These are phyloP conservation scores for Backusella mclennaniae DNA, from an alignment of 192 early-diverging fungal species.

Conservation along the genomic window DNA sequence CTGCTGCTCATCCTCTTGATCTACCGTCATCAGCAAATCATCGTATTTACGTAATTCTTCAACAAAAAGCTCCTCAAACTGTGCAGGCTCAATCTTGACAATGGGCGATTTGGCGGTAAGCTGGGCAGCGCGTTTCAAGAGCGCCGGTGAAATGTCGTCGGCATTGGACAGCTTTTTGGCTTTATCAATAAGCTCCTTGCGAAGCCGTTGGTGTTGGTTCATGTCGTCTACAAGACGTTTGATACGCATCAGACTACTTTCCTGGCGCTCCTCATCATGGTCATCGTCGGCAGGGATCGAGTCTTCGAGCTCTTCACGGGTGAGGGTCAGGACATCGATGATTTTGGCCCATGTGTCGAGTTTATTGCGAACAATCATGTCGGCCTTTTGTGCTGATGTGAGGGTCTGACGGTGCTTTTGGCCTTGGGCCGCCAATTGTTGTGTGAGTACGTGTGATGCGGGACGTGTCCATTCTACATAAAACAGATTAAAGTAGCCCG, in stretches of 20 bases:
- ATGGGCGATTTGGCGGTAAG: conserved; percentile 61
- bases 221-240: conserved; percentile 21
- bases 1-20: conserved; percentile 63
- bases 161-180: conserved; percentile 63
- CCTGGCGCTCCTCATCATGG: not conserved
- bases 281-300: conserved; percentile 25
- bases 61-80: conserved; percentile 76
- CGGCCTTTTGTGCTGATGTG: conserved; percentile 57
- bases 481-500: not conserved
- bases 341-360: conserved; percentile 57
- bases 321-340: conserved; percentile 52
- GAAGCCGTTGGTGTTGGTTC: conserved; percentile 6
- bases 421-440: conserved; percentile 53
- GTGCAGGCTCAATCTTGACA: conserved; percentile 69
- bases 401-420: conserved; percentile 55
- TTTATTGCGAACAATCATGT: conserved; percentile 54
- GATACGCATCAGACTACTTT: conserved; percentile 8
- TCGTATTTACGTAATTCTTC: conserved; percentile 73
- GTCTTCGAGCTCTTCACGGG: conserved; percentile 32
- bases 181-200: conserved; percentile 60
- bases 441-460: conserved; percentile 50
- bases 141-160: conserved; percentile 77
- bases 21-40: conserved; percentile 53
- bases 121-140: conserved; percentile 64
- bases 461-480: conserved; percentile 55